Conservation (phyloP, 768 basidiomycete genomes). For the Trametes cubensis region DNA sequence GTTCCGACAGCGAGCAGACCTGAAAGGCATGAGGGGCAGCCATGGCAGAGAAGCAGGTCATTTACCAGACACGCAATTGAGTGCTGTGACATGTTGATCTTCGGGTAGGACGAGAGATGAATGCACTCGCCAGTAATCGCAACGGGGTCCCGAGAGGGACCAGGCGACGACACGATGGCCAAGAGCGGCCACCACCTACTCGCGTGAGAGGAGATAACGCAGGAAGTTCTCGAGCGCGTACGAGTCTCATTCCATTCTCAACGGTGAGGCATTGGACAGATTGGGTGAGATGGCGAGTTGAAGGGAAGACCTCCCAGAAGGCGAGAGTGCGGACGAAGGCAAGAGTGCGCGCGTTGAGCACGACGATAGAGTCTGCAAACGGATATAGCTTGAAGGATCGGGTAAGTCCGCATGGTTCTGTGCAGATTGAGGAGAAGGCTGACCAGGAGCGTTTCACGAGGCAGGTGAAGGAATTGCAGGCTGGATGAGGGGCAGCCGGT, state of each 20-base stretch:
- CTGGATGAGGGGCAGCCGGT: slow-evolving; percentile 55
- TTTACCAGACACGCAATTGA: slow-evolving; percentile 77
- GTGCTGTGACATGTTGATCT: slow-evolving; percentile 53
- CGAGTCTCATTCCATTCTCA: slow-evolving; percentile 80
- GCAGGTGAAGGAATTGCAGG: slow-evolving; percentile 60
- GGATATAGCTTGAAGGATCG: slow-evolving; percentile 59
- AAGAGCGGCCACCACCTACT: slow-evolving; percentile 74
- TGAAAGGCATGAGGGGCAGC: slow-evolving; percentile 41
- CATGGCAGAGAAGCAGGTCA: neutral
- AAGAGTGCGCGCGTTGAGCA: slow-evolving; percentile 72
- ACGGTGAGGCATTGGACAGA: slow-evolving; percentile 65
- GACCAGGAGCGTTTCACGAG: slow-evolving; percentile 61
- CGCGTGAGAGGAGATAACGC: neutral
- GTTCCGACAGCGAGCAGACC: slow-evolving; percentile 78
- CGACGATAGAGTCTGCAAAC: slow-evolving; percentile 67
- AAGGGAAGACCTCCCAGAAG: slow-evolving; percentile 82
- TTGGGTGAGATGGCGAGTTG: slow-evolving; percentile 45
- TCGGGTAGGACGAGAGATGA: slow-evolving; percentile 74
- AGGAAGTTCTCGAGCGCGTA: slow-evolving; percentile 42
- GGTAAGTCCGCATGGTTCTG: slow-evolving; percentile 3
- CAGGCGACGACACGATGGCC: slow-evolving; percentile 72
- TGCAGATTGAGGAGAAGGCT: slow-evolving; percentile 32
- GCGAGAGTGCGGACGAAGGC: slow-evolving; percentile 69
- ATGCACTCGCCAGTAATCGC: slow-evolving; percentile 76
- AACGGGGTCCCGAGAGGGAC: slow-evolving; percentile 68